Percentiles rank a stretch among this genome's conserved stretches.
Evolutionary conservation across 2,329 filamentous ascomycete species (phyloP).

Genomic region (Aspergillus sp.): DNA sequence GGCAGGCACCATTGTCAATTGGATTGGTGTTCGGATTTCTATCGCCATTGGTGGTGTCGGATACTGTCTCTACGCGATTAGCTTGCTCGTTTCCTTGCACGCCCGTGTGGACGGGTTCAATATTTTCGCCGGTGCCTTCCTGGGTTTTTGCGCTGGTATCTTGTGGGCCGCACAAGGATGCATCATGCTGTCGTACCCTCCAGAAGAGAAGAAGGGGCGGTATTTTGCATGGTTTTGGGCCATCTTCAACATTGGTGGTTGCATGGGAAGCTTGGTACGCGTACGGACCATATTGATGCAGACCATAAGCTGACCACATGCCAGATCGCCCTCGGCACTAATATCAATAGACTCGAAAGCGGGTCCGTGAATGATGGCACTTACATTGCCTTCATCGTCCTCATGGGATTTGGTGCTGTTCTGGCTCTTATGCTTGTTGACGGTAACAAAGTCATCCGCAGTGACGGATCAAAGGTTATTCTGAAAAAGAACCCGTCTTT

Average conservation of each 20-base stretch:
- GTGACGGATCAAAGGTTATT: slow-evolving; percentile 68
- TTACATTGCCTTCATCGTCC: slow-evolving; percentile 72
- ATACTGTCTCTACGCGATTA: slow-evolving; percentile 35
- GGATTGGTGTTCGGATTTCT: slow-evolving; percentile 31
- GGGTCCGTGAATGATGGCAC: slow-evolving; percentile 55
- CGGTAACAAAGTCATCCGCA: slow-evolving; percentile 59
- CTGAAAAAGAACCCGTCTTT: slow-evolving; percentile 82
- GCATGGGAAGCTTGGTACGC: slow-evolving; percentile 63
- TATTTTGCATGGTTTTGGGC: slow-evolving; percentile 89
- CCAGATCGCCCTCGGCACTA: slow-evolving; percentile 34
- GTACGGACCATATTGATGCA: not conserved
- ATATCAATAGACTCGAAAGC: slow-evolving; percentile 28
- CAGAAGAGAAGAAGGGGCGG: slow-evolving; percentile 67
- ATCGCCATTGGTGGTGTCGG: slow-evolving; percentile 34
- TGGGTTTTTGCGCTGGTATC: slow-evolving; percentile 39
- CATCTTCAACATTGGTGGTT: slow-evolving; percentile 83
- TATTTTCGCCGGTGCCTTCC: slow-evolving; percentile 38
- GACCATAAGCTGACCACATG: not conserved
- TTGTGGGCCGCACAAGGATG: slow-evolving; percentile 42
- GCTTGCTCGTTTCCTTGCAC: slow-evolving; percentile 32
- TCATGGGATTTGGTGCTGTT: slow-evolving; percentile 63
- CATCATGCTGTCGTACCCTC: slow-evolving; percentile 67
- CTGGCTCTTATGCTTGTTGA: slow-evolving; percentile 62
- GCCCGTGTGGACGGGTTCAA: slow-evolving; percentile 38
- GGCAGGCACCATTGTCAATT: slow-evolving; percentile 40